A percentile compares a stretch with the other conserved stretches of the same genome.
phyloP scores from a whole-genome alignment of 805 yeast species.

The Spathaspora arborariae region DNA sequence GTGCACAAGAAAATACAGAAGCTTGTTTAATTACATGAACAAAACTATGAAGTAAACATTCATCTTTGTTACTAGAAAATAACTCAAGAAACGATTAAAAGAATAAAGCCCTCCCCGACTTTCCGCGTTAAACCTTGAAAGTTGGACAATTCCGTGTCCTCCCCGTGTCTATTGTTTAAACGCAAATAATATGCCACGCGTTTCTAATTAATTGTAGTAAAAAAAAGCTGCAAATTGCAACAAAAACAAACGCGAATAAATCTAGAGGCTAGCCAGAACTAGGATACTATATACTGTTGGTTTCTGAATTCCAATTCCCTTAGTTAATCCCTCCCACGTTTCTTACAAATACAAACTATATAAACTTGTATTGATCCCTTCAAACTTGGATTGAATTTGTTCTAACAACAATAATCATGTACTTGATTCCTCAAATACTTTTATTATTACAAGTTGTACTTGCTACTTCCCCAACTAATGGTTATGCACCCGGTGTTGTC shows the following conservation, averaged over 20 bases:
- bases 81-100: neutral
- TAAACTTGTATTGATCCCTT: neutral
- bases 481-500: conserved; percentile 60
- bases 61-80: neutral
- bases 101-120: too few species aligned
- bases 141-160: neutral
- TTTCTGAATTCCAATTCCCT: neutral
- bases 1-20: too few species aligned
- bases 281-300: neutral
- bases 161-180: neutral
- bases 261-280: neutral
- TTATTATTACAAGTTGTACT: conserved; percentile 1
- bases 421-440: neutral
- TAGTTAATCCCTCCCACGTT: neutral
- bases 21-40: too few species aligned
- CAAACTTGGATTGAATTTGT: neutral
- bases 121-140: neutral
- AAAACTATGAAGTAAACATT: neutral
- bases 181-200: neutral
- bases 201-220: neutral
- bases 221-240: neutral
- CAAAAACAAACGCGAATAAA: neutral
- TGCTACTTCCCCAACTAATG: conserved; percentile 51
- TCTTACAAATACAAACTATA: neutral
- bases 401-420: neutral